phyloP scores from a whole-genome alignment of 148 eudicot genomes.

The Chenopodium album region DNA sequence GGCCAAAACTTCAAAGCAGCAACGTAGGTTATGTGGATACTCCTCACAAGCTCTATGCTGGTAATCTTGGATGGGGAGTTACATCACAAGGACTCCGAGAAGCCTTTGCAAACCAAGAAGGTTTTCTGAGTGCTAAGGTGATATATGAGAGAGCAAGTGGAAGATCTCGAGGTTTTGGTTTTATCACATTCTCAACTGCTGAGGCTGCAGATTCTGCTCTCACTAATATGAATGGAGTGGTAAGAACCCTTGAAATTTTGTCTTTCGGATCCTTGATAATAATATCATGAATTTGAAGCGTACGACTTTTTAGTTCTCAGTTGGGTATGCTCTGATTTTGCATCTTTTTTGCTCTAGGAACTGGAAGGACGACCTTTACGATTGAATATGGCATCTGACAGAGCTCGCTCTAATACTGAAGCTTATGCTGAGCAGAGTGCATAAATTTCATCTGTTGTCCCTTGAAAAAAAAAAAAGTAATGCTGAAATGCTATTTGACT shows the following conservation, averaged over 20 bases:
- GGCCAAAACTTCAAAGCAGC: conserved; percentile 49
- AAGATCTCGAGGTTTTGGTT: conserved; percentile 88
- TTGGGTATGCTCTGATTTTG: background rate
- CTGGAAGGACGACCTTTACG: conserved; percentile 75
- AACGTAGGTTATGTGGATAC: conserved; percentile 63
- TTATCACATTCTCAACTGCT: conserved; percentile 65
- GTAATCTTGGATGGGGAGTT: conserved; percentile 75
- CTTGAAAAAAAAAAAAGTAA: conserved; percentile 1
- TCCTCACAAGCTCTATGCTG: conserved; percentile 83
- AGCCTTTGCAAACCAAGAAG: conserved; percentile 60
- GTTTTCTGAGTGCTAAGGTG: conserved; percentile 75
- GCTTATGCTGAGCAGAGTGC: conserved; percentile 31
- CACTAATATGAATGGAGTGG: conserved; percentile 71
- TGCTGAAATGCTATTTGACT: background rate
- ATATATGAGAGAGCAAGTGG: conserved; percentile 68
- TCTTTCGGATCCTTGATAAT: background rate
- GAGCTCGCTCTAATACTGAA: conserved; percentile 36
- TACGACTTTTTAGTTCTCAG: background rate
- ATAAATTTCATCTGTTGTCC: conserved; percentile 33
- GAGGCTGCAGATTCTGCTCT: conserved; percentile 70
- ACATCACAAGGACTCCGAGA: conserved; percentile 68
- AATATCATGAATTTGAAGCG: background rate
- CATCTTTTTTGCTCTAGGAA: conserved; percentile 41
- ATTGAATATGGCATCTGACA: conserved; percentile 56
- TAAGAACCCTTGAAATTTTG: conserved; percentile 27